Evolutionary conservation across 1,284 basidiomycete species (phyloP), one percentile per base, ranked within the genome.

Genomic region (Fereydounia khargensis): DNA sequence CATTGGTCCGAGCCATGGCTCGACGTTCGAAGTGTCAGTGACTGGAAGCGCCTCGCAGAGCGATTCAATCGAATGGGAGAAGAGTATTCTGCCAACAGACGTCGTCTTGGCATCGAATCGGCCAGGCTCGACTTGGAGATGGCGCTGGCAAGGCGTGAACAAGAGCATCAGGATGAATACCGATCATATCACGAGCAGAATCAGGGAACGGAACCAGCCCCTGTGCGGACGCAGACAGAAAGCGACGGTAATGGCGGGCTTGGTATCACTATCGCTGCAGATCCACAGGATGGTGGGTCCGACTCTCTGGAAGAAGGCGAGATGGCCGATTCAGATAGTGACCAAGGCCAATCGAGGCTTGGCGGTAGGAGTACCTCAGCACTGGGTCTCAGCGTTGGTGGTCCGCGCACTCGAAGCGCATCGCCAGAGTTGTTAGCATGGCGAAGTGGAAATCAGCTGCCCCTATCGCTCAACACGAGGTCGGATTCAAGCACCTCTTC

Each of bases 1-100:
- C 59, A 54, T 35, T 58, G 53, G 59, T 52, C 43, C 10, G 59
- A 62, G 36, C 59, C 54, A 6, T 62, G 59, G 59, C 37, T 62
- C 8, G 54, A 62, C 30, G 53, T 62, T 2, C 53, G 59, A 1
- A 50, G 49, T 9, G 38, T 35, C 14, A 16, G 54, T 2, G 59
- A 62, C 35, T 62, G 59, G 59, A 50, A 62, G 18, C 42, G 47
- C 6, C 43, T 62, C 4, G 53, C 59, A 3, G 42, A 57, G 35
- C 46, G 59, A 13, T 62, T 62, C 35, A 37, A 46, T 16, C 57
- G 51, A 35, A 51, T 50, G 18, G 49, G 51, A 13, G 43, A 57
- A 32, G 59, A 62, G n/a, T 62, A 62, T 23, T 21, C 42, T 11
- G 24, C 17, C 4, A 36, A 30, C 5, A 45, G 54, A 1, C 27